These are phyloP conservation scores for Pholiota molesta DNA, from an alignment of 768 basidiomycete species.

Conservation along the genomic window DNA sequence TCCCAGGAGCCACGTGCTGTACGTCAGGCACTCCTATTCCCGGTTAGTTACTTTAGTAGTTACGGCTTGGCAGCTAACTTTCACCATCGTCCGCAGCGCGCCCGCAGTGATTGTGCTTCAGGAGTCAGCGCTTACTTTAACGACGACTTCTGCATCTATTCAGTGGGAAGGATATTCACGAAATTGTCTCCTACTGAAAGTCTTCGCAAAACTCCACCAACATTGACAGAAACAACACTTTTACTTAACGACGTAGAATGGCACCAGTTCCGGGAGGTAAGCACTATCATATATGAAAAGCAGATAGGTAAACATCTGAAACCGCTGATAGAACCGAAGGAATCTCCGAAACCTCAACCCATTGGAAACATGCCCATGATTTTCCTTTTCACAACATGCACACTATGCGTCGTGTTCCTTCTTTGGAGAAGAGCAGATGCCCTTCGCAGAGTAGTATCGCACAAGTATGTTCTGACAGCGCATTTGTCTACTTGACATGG, in stretches of 20 bases:
- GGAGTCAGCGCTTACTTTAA: no score
- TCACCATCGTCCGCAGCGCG: not conserved
- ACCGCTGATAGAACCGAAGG: constrained; percentile 51
- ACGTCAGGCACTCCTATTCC: no score
- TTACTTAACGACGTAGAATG: constrained; percentile 5
- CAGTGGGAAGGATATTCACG: no score
- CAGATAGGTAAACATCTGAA: not conserved
- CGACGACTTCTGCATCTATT: no score
- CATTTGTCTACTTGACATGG: not conserved
- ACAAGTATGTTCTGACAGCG: constrained; percentile 46
- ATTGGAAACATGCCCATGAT: constrained; percentile 58
- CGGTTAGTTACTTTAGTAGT: no score
- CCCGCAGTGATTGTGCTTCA: not conserved
- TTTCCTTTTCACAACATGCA: constrained; percentile 60
- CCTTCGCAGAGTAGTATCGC: constrained; percentile 60
- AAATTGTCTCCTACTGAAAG: no score
- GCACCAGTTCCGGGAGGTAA: constrained; percentile 25
- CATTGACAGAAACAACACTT: not conserved
- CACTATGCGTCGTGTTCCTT: constrained; percentile 58
- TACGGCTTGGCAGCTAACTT: not conserved
- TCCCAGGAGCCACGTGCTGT: not conserved
- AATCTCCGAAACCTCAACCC: constrained; percentile 64
- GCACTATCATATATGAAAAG: not conserved
- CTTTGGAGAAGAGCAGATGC: constrained; percentile 64
- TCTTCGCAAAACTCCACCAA: no score